phyloP scores from a whole-genome alignment of 108 stramenopile species.

The Cyclotella cryptica region DNA sequence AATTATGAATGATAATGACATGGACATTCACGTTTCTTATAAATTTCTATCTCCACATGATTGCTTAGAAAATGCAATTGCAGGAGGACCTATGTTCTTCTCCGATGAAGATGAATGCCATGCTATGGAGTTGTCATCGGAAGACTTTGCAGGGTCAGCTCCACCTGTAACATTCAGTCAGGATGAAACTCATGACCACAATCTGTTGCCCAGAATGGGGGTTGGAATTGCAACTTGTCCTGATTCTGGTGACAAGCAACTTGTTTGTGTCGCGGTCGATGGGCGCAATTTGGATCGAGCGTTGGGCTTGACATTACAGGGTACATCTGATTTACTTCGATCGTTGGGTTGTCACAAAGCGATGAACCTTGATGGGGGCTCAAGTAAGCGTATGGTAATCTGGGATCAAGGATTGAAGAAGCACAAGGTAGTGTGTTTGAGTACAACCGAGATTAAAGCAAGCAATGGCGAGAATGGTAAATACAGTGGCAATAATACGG shows the following conservation, averaged over 20 bases:
- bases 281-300: slow-evolving; percentile 48
- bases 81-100: slow-evolving; percentile 51
- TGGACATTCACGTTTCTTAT: slow-evolving; percentile 21
- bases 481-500: background rate
- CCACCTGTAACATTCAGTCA: slow-evolving; percentile 52
- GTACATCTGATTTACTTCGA: slow-evolving; percentile 37
- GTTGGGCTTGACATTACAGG: slow-evolving; percentile 39
- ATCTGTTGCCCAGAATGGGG: slow-evolving; percentile 54
- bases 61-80: slow-evolving; percentile 25
- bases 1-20: slow-evolving; percentile 4
- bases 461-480: background rate
- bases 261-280: slow-evolving; percentile 44
- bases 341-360: slow-evolving; percentile 42
- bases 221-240: slow-evolving; percentile 32
- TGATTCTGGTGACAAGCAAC: slow-evolving; percentile 18
- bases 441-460: slow-evolving; percentile 49
- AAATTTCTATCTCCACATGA: slow-evolving; percentile 2
- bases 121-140: slow-evolving; percentile 27
- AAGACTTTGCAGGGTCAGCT: slow-evolving; percentile 46
- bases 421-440: slow-evolving; percentile 42
- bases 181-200: slow-evolving; percentile 54
- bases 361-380: slow-evolving; percentile 53
- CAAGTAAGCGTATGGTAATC: slow-evolving; percentile 49
- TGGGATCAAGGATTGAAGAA: slow-evolving; percentile 9
- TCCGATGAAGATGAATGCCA: slow-evolving; percentile 12